phyloP scores from a whole-genome alignment of 208 protist genomes.

The Trypanosoma conorhini region DNA sequence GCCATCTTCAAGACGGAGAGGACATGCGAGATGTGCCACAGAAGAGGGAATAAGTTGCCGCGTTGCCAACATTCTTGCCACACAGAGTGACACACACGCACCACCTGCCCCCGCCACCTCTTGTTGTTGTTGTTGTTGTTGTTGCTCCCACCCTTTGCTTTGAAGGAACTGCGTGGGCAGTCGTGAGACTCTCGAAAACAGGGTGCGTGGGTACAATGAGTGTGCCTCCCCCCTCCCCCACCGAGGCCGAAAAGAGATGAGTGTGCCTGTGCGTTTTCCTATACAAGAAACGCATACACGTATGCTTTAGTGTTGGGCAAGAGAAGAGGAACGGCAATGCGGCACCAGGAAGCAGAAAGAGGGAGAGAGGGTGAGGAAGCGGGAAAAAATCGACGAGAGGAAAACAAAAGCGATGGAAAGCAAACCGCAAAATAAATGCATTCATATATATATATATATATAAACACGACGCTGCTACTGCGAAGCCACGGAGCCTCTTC shows the following conservation, averaged over 20 bases:
- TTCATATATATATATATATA: background rate
- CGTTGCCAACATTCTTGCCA: constrained; percentile 26
- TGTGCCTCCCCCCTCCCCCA: background rate
- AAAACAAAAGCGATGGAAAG: background rate
- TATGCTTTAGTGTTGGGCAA: background rate
- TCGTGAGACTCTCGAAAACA: background rate
- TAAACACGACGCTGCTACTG: background rate
- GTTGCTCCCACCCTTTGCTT: background rate
- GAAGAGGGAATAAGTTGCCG: constrained; percentile 28
- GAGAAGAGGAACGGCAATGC: background rate
- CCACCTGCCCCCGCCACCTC: background rate
- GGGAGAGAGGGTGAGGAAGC: background rate
- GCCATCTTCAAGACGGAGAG: constrained; percentile 36
- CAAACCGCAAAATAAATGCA: background rate
- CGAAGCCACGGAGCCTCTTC: background rate
- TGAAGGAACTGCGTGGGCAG: background rate
- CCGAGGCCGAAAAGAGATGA: background rate
- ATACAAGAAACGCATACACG: background rate
- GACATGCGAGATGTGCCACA: constrained; percentile 28
- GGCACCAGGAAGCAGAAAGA: background rate
- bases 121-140: background rate
- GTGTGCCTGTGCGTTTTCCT: background rate
- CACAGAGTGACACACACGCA: background rate
- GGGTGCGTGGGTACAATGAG: background rate
- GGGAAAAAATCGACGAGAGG: background rate